Base-by-base conservation (phyloP, 208 protist species). In the Crithidia acanthocephali region DNA sequence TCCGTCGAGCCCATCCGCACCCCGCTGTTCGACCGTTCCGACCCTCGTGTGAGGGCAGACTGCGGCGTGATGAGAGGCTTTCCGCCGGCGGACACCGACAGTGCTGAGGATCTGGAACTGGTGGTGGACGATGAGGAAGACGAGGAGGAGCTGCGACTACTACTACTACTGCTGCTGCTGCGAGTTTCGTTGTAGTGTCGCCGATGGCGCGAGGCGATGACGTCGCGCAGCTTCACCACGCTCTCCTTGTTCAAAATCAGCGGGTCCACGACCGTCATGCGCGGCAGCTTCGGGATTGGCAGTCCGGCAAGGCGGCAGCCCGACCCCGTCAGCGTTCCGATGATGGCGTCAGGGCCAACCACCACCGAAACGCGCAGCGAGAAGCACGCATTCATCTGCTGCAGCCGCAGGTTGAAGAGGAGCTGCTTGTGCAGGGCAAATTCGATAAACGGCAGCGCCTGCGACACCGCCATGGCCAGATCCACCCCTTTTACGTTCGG, bases 401-500 rank as follows among this genome's bases (percentile, higher is more conserved):
- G 79, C 23, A 97, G 72, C 2, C 88, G 87, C 11, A 98, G 83
- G 45, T 93, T 81, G 63, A 96, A 93, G 55, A 98, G 57, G 2
- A 98, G 85, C 78, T 98, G 92, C 61, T 93, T 91, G 67, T 98
- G 90, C 63, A 98, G 60, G 11, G 92, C 80, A 64, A 91, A 96
- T 80, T 97, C 95, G 50, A 97, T 87, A 53, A 89, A 97, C 2
- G 95, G 92, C 45, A 98, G 80, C 22, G 88, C 87, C 74, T 97
- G 87, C 23, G 88, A 94, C 6, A 96, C 83, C 16, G 76, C 76
- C 51, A 90, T 88, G 2, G 92, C 95, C 48, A 95, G 84, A 33
- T 86, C 87, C 13, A 90, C 82, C 0, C 86, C 91, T 68, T 85
- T 88, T 16, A 85, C 85, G 48, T 84, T 87, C 9, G 74, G 75